Percentiles rank a stretch among this genome's conserved stretches.
Conservation (phyloP, 2,329 filamentous ascomycete species). For the Beauveria bassiana region DNA sequence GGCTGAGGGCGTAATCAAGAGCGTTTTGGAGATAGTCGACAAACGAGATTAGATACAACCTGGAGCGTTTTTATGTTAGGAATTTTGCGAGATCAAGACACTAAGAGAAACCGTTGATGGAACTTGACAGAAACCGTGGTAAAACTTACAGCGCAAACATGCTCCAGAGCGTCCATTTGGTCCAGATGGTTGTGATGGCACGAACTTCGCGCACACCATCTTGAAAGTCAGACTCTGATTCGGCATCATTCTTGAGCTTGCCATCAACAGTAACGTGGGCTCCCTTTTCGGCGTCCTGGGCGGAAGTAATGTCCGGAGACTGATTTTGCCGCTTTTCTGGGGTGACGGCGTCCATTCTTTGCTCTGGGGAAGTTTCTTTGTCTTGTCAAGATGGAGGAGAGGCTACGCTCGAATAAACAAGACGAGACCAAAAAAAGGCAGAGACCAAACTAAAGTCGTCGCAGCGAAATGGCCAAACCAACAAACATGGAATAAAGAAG, state of each 20-base stretch:
- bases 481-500: no score
- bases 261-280: not conserved
- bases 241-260: conserved; percentile 10
- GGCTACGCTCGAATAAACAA: no score
- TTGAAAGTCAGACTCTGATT: conserved; percentile 21
- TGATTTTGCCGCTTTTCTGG: not conserved
- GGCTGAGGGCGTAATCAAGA: conserved; percentile 43
- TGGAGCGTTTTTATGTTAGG: conserved; percentile 14
- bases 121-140: conserved; percentile 14
- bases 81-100: not conserved
- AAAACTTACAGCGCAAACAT: conserved; percentile 32
- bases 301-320: not conserved
- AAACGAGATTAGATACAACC: conserved; percentile 33
- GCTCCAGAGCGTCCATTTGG: conserved; percentile 27
- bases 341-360: not conserved
- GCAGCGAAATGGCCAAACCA: no score
- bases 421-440: no score
- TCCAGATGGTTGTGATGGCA: conserved; percentile 33
- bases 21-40: conserved; percentile 28
- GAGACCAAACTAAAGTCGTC: no score
- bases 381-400: no score
- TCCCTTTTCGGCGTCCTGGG: not conserved
- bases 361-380: no score
- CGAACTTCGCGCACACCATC: conserved; percentile 31
- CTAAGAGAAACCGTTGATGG: no score